Conservation (phyloP, 2,329 filamentous ascomycete species). For the Aspergillus neotritici region DNA sequence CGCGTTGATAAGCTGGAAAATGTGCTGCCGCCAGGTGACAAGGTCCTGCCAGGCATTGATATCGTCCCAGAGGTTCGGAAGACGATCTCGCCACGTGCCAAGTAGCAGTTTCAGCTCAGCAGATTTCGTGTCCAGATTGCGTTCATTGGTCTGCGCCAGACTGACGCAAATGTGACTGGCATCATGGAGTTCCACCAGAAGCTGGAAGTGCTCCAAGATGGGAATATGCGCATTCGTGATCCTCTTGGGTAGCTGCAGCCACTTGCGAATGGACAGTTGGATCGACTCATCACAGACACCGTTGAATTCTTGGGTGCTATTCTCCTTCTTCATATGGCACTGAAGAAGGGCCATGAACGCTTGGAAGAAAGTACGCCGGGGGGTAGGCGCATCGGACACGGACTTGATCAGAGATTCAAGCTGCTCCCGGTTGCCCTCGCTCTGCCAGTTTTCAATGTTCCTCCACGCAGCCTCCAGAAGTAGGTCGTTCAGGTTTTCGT, state of each 20-base stretch:
- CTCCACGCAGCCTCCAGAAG: slow-evolving; percentile 94
- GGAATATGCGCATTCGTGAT: slow-evolving; percentile 95
- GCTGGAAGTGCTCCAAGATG: slow-evolving; percentile 94
- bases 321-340: slow-evolving; percentile 83
- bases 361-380: slow-evolving; percentile 91
- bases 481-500: slow-evolving; percentile 96
- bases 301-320: slow-evolving; percentile 66
- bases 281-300: slow-evolving; percentile 94
- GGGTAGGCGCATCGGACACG: slow-evolving; percentile 94
- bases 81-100: slow-evolving; percentile 87
- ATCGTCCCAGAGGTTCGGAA: slow-evolving; percentile 98
- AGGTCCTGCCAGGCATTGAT: slow-evolving; percentile 99
- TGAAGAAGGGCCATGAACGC: slow-evolving; percentile 96
- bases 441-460: slow-evolving; percentile 91
- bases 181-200: slow-evolving; percentile 93
- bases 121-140: slow-evolving; percentile 88
- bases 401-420: slow-evolving; percentile 92
- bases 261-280: slow-evolving; percentile 93
- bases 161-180: slow-evolving; percentile 95
- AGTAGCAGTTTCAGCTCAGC: slow-evolving; percentile 91
- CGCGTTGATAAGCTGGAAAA: slow-evolving; percentile 93
- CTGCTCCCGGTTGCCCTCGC: slow-evolving; percentile 76
- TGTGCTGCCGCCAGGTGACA: slow-evolving; percentile 99
- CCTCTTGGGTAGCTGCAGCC: slow-evolving; percentile 92
- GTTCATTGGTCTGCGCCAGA: slow-evolving; percentile 72